Conservation (phyloP, 2,329 filamentous ascomycete species). For the Stachybotrys elegans region DNA sequence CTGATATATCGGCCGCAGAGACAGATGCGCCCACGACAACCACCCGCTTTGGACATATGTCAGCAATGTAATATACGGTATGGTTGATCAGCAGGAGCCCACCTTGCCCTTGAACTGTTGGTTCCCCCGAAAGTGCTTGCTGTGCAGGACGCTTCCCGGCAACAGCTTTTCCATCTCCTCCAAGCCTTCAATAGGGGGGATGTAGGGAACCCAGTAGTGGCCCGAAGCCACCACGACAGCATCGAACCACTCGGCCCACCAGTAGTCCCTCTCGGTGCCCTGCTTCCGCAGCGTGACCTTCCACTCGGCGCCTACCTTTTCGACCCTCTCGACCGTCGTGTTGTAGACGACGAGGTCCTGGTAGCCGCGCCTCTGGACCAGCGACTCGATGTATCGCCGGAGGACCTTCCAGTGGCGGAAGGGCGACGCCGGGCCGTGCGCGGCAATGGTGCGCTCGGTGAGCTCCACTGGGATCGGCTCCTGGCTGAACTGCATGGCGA, state of each 20-base stretch:
- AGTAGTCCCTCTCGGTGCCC: slow-evolving; percentile 41
- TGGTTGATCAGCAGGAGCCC: slow-evolving; percentile 4
- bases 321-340: slow-evolving; percentile 56
- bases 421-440: slow-evolving; percentile 52
- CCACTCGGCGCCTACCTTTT: slow-evolving; percentile 47
- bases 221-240: slow-evolving; percentile 57
- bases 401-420: slow-evolving; percentile 59
- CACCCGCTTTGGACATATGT: slow-evolving; percentile 36
- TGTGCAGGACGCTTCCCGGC: slow-evolving; percentile 49
- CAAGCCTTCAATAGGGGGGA: slow-evolving; percentile 44
- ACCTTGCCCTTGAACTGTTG: slow-evolving; percentile 42
- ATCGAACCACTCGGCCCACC: slow-evolving; percentile 61
- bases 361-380: slow-evolving; percentile 50
- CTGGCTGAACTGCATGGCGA: slow-evolving; percentile 56
- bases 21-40: slow-evolving; percentile 61
- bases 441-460: slow-evolving; percentile 21
- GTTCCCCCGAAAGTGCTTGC: slow-evolving; percentile 46
- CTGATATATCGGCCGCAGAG: slow-evolving; percentile 58
- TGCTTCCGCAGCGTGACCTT: slow-evolving; percentile 40
- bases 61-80: neutral
- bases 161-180: slow-evolving; percentile 37
- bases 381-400: slow-evolving; percentile 44
- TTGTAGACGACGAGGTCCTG: slow-evolving; percentile 46
- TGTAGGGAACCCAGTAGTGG: slow-evolving; percentile 55
- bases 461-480: slow-evolving; percentile 43